Percentiles rank a stretch among this genome's conserved stretches.
Evolutionary conservation across 2,329 filamentous ascomycete species (phyloP).

Genomic region (Curvularia sp.): DNA sequence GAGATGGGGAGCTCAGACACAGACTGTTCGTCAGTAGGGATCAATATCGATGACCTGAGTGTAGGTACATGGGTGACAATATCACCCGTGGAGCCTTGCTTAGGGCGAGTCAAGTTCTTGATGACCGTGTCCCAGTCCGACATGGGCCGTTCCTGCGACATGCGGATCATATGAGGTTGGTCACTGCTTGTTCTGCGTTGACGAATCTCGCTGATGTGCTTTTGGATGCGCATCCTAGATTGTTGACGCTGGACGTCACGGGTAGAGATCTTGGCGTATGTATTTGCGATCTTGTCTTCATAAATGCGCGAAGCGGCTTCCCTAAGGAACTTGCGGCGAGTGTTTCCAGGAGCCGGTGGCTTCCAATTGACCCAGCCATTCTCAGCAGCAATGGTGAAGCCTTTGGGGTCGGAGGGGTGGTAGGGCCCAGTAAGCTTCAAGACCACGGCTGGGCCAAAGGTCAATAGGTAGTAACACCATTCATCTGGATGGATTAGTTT

Average conservation of each 20-base stretch:
- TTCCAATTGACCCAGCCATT: slow-evolving; percentile 66
- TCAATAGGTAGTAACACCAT: slow-evolving; percentile 67
- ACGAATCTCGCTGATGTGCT: slow-evolving; percentile 53
- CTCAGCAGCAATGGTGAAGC: slow-evolving; percentile 61
- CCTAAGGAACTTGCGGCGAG: slow-evolving; percentile 64
- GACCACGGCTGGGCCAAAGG: slow-evolving; percentile 64
- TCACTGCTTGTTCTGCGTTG: slow-evolving; percentile 48
- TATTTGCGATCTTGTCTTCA: slow-evolving; percentile 57
- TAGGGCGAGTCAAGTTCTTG: slow-evolving; percentile 35
- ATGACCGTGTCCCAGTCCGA: slow-evolving; percentile 50
- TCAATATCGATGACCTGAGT: slow-evolving; percentile 26
- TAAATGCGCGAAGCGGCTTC: slow-evolving; percentile 67
- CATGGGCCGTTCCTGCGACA: slow-evolving; percentile 52
- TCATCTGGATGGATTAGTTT: slow-evolving; percentile 56
- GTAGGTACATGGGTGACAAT: slow-evolving; percentile 43
- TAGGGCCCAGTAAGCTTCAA: slow-evolving; percentile 57
- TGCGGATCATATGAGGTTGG: slow-evolving; percentile 44
- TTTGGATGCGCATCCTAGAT: slow-evolving; percentile 53
- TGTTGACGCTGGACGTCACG: slow-evolving; percentile 50
- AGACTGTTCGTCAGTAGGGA: slow-evolving; percentile 24
- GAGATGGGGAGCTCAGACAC: slow-evolving; percentile 32
- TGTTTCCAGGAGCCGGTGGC: slow-evolving; percentile 54
- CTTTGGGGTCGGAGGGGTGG: slow-evolving; percentile 49
- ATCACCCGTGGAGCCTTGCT: slow-evolving; percentile 27
- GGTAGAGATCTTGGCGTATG: slow-evolving; percentile 42